Percentiles rank a stretch among this genome's conserved stretches.
Evolutionary conservation across 768 basidiomycete genomes (phyloP).

Genomic region (Termitomyces sp.): DNA sequence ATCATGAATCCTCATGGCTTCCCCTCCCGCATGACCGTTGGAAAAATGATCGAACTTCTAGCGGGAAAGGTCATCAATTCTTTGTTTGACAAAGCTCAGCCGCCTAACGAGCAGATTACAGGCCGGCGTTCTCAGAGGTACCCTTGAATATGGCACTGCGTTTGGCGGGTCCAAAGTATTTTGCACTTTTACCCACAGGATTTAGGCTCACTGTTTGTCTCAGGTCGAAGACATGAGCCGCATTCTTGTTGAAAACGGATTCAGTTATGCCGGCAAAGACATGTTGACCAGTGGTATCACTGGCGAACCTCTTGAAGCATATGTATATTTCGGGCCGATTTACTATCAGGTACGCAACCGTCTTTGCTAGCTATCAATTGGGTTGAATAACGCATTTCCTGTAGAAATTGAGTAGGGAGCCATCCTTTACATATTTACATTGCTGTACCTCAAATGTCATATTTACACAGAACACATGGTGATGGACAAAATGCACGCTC

Average conservation of each 20-base stretch:
- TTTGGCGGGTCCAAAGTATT: constrained; percentile 95
- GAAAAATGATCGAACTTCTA: constrained; percentile 98
- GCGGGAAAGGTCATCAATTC: constrained; percentile 74
- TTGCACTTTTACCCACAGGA: neutral
- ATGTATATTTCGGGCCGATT: constrained; percentile 98
- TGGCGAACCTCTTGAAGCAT: constrained; percentile 93
- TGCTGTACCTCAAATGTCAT: constrained; percentile 16
- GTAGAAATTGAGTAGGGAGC: constrained; percentile 86
- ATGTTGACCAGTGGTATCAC: constrained; percentile 98
- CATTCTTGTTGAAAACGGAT: constrained; percentile 92
- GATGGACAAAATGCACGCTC: constrained; percentile 99
- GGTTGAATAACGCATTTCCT: constrained; percentile 12
- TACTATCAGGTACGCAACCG: constrained; percentile 79
- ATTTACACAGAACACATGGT: constrained; percentile 89
- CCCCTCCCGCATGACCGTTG: constrained; percentile 98
- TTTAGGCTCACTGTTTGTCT: constrained; percentile 7
- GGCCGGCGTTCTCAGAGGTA: constrained; percentile 90
- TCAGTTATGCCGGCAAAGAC: constrained; percentile 98
- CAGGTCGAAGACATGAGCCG: constrained; percentile 98
- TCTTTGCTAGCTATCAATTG: constrained; percentile 1
- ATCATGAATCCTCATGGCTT: constrained; percentile 99
- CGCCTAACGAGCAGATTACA: constrained; percentile 23
- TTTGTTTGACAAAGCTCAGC: neutral
- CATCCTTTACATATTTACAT: neutral
- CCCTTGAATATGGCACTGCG: constrained; percentile 91